Conservation (phyloP, 176 grass and related monocot species). For the Rhynchospora pubera region DNA sequence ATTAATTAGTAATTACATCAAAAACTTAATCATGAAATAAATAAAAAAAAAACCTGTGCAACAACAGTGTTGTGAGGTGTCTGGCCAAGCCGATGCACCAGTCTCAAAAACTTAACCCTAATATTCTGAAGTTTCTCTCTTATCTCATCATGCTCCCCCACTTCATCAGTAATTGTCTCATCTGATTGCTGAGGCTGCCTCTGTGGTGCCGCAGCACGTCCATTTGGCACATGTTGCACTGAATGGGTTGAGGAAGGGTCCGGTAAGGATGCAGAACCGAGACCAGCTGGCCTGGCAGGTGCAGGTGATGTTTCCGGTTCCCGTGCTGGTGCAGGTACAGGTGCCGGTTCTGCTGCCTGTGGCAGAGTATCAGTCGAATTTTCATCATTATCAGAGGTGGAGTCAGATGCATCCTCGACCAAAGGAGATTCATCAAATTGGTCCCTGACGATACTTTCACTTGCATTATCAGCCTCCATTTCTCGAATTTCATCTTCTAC, state of each 20-base stretch:
- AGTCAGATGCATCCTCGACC: conserved; percentile 43
- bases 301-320: conserved; percentile 23
- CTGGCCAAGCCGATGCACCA: conserved; percentile 78
- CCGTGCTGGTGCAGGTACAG: conserved; percentile 17
- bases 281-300: conserved; percentile 56
- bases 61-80: conserved; percentile 86
- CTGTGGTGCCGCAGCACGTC: conserved; percentile 9
- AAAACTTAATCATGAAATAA: background rate
- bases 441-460: background rate
- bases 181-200: conserved; percentile 33
- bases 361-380: conserved; percentile 10
- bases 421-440: conserved; percentile 32
- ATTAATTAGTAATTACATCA: background rate
- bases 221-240: conserved; percentile 39
- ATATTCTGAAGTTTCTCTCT: conserved; percentile 91
- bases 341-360: conserved; percentile 15
- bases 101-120: conserved; percentile 78
- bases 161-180: conserved; percentile 39
- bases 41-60: conserved; percentile 43
- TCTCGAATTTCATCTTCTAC: background rate
- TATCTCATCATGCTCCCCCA: conserved; percentile 75
- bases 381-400: conserved; percentile 42
- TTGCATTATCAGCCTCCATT: background rate
- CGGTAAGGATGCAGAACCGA: conserved; percentile 58
- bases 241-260: conserved; percentile 48